Evolutionary conservation across 176 grass and related monocot genomes (phyloP), one percentile per base, ranked within the genome.

Genomic region (Oryza meridionalis): DNA sequence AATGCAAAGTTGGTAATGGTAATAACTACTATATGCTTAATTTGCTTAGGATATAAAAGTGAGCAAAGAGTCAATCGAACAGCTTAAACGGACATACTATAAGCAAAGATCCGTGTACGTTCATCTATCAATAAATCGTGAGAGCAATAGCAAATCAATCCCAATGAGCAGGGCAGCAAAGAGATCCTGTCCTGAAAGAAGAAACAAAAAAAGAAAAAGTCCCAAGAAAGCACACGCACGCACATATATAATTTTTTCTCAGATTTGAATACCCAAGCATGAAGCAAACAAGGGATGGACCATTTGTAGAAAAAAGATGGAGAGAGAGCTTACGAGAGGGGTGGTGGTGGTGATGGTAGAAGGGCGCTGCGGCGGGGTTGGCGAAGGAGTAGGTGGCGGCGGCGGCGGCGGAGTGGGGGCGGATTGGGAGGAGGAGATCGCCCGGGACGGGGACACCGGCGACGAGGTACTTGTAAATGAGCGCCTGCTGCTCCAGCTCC

Each of bases 401-500:
- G 82, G 75, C 22, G 79, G 86, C 77, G 82, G 87, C 77, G 80
- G 88, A 84, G 89, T 87, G 72, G 70, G 82, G 88, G 42, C 93
- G 91, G 77, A 94, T 86, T 65, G 93, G 93, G 77, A 94, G 78
- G 77, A 99, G 91, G 77, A 99, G 96, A 91, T 99, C 96, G 37
- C 89, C 88, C 17, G 96, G 96, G 80, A 99, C 93, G 25, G 96
- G 96, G 9, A 94, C 91, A 58, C 96, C 93, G 8, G 96, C 93
- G 85, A 96, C 96, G 72, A 99, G 79, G 50, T 99, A 99, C 93
- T 99, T 99, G 81, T 85, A 90, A 14, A 99, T 96, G 63, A 99
- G 93, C 64, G 96, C 96, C 80, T 99, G 96, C 75, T 99, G 96
- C 91, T 99, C 96, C 43, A 99, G 96, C 80, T 99, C 96, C 21